Evolutionary conservation across 129 eudicot species (phyloP).

Genomic region (Arctium minus): DNA sequence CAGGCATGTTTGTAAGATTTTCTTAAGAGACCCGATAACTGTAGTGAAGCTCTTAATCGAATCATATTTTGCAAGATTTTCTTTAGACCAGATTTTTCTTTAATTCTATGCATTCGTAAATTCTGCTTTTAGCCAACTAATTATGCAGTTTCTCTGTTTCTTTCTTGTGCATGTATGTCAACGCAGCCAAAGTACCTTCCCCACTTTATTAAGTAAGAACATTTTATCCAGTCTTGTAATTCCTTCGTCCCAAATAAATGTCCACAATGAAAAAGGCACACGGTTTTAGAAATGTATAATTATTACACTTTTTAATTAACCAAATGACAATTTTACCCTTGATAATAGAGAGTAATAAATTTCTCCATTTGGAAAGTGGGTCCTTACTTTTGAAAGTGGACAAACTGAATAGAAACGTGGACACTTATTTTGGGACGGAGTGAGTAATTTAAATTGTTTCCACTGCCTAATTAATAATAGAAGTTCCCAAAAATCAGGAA

Average conservation of each 20-base stretch:
- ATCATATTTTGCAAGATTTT: background rate
- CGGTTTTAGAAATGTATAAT: background rate
- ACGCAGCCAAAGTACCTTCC: slow-evolving; percentile 81
- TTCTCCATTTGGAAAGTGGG: background rate
- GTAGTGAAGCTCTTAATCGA: no score
- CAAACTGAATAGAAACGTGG: background rate
- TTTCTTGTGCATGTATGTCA: slow-evolving; percentile 1
- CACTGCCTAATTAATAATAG: background rate
- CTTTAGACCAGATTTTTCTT: background rate
- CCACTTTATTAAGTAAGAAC: slow-evolving; percentile 72
- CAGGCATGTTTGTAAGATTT: background rate
- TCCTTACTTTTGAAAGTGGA: background rate
- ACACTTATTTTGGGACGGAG: background rate
- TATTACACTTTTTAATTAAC: background rate
- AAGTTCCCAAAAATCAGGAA: slow-evolving; percentile 43
- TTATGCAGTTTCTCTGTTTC: slow-evolving; percentile 1
- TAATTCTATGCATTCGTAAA: background rate
- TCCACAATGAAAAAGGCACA: background rate
- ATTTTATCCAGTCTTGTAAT: background rate
- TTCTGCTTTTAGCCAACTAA: background rate
- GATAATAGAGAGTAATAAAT: background rate
- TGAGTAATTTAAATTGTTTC: background rate
- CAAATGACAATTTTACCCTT: background rate
- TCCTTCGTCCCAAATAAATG: background rate
- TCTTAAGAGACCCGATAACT: background rate